Evolutionary conservation across 805 yeast genomes (phyloP), one percentile per base, ranked within the genome.

Genomic region (Candida lessepsii): DNA sequence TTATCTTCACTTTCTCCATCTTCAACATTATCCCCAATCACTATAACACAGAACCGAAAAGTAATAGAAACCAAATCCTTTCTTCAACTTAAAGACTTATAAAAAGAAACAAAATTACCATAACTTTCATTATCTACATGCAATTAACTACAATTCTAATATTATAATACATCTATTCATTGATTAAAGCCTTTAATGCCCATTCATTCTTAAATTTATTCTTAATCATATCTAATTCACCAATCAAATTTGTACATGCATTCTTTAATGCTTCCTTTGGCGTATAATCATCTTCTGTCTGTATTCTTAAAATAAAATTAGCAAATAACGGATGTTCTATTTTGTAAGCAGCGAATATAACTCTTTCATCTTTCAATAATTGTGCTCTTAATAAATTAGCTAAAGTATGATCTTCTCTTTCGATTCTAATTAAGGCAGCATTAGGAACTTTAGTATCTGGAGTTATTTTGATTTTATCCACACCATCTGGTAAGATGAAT

Each of bases 281-380:
- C 28, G 88, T 76, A 60, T 89, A 89, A 38, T 93, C 96, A 51
- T 93, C 98, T 53, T 87, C 96, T 0, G 98, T 91, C 63, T 93
- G 99, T 26, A 93, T 77, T 66, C 99, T 80, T 80, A 93, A 79
- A 33, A 91, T 81, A 54, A 93, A 93, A 61, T 86, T 87, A 28
- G 99, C 97, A 65, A 93, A 93, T 49, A 93, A 71, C 7, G 99
- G 99, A 67, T 93, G 99, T 66, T 93, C 98, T 31, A 93, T 89
- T 62, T 93, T 93, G 73, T 93, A 93, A 25, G 98, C 99, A 31
- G 96, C 98, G 61, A 90, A 93, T 25, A 93, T 60, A n/a, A 93
- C 99, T 50, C 82, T 80, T 36, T 81, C 80, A 61, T 93, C 98
- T 56, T 81, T 81, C 46, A 88, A 73, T 41, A 93, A 76, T 59